phyloP scores from a whole-genome alignment of 2,329 filamentous ascomycete species.

The Colletotrichum plurivorum region DNA sequence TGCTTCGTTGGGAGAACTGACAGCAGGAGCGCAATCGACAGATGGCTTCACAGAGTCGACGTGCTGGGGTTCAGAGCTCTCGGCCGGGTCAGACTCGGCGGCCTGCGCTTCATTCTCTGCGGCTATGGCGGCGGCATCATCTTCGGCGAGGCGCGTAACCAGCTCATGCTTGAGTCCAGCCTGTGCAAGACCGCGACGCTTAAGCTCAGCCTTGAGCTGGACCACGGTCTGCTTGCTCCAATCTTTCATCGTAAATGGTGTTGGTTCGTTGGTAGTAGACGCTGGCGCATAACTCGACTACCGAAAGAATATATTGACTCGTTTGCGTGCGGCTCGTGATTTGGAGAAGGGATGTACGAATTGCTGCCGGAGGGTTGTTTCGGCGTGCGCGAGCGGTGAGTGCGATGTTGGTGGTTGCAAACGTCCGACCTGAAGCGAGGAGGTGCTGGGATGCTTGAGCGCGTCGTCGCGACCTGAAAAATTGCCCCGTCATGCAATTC shows the following conservation, averaged over 20 bases:
- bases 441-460: slow-evolving; percentile 21
- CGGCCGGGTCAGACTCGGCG: slow-evolving; percentile 13
- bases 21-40: slow-evolving; percentile 26
- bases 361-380: neutral
- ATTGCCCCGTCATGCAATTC: slow-evolving; percentile 40
- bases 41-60: slow-evolving; percentile 39
- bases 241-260: slow-evolving; percentile 59
- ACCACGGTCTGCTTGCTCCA: slow-evolving; percentile 78
- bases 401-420: neutral
- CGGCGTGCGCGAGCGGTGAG: neutral
- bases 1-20: slow-evolving; percentile 17
- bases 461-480: slow-evolving; percentile 41
- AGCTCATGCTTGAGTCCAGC: slow-evolving; percentile 81
- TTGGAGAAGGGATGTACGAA: neutral
- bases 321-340: neutral
- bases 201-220: slow-evolving; percentile 82
- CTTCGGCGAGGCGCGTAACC: slow-evolving; percentile 72
- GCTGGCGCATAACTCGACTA: slow-evolving; percentile 35
- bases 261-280: slow-evolving; percentile 44
- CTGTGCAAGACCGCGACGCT: slow-evolving; percentile 77
- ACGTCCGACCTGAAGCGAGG: slow-evolving; percentile 7
- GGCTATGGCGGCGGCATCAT: slow-evolving; percentile 46
- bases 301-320: neutral
- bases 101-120: slow-evolving; percentile 30
- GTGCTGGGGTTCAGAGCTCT: slow-evolving; percentile 9